These are phyloP conservation scores for Penicillium waksmanii DNA, from an alignment of 495 filamentous ascomycete species.

Conservation along the genomic window DNA sequence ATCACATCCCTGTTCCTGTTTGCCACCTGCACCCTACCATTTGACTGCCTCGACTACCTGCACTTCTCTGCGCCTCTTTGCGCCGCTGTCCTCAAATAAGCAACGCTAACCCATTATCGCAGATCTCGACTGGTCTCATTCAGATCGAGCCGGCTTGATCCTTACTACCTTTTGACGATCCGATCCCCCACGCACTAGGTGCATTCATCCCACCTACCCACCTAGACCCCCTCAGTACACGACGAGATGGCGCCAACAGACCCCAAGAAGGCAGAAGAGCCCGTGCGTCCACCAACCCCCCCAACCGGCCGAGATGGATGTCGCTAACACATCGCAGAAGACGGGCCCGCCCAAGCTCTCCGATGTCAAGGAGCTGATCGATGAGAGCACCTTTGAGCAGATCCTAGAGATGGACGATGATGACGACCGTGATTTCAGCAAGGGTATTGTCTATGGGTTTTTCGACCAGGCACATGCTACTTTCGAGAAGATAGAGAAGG, in stretches of 20 bases:
- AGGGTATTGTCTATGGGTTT: conserved; percentile 86
- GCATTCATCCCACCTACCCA: not conserved
- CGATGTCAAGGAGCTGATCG: conserved; percentile 72
- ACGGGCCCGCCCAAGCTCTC: conserved; percentile 49
- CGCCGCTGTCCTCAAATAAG: not conserved
- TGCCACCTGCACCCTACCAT: not conserved
- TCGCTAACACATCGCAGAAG: conserved; percentile 34
- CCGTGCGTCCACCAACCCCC: conserved; percentile 24
- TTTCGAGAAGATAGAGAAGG: conserved; percentile 80
- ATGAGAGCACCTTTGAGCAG: conserved; percentile 81
- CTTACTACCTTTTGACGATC: not conserved
- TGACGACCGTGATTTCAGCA: conserved; percentile 75
- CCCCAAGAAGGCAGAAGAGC: conserved; percentile 33
- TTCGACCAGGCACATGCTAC: conserved; percentile 89
- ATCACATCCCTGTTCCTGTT: not conserved
- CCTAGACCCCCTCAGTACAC: conserved; percentile 1
- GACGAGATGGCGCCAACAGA: conserved; percentile 36
- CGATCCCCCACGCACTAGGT: not conserved
- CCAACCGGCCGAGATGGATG: not conserved
- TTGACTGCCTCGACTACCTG: not conserved
- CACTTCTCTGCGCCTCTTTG: not conserved
- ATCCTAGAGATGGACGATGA: conserved; percentile 97
- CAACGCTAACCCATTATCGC: not conserved
- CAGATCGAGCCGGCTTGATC: not conserved
- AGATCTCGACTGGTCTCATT: not conserved